Base-by-base conservation (phyloP, 177 flowering plant genomes). In the Telopea speciosissima region DNA sequence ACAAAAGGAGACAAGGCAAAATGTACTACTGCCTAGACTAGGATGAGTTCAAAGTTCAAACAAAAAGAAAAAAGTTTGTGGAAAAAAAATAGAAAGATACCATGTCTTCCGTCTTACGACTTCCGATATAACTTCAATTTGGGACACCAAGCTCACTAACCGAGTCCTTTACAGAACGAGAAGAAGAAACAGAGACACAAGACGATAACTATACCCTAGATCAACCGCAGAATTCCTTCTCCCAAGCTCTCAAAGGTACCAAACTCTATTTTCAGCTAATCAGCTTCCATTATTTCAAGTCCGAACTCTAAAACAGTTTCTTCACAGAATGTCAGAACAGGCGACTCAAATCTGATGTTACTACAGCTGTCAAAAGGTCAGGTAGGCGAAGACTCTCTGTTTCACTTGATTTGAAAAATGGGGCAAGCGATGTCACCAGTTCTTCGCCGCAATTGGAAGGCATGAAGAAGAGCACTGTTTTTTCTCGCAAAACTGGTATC, bases 341-440 rank as follows among this genome's bases (percentile, higher is more conserved):
- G 70, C 85, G 85, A 65, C 76, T 83, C 19, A 84, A 87, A 80
- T 79, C 90, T 73, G 92, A 88, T 71, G 83, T 79, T 19, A 25
- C 79, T 0, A 52, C 72, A 13, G 44, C 8, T n/a, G n/a, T n/a
- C n/a, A n/a, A n/a, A n/a, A n/a, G n/a, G n/a, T n/a, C n/a, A n/a
- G n/a, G n/a, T n/a, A 84, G 85, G 25, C 73, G 86, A 67, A 76
- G 79, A 65, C 79, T 96, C 60, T 88, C 87, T 25, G 87, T 85
- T 70, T 88, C 97, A 0, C 24, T 92, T 16, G 99, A 96, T 84
- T 84, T 91, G 36, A 90, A 85, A 74, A 83, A 66, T 71, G 28
- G 73, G n/a, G 71, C 44, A 40, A 61, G 59, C 28, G 74, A 82
- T 83, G 85, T 64, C 2, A 54, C 75, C 11, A 64, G 76, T 24